These are phyloP conservation scores for Styphnolobium japonicum DNA, from an alignment of 306 rosid species.

Conservation along the genomic window DNA sequence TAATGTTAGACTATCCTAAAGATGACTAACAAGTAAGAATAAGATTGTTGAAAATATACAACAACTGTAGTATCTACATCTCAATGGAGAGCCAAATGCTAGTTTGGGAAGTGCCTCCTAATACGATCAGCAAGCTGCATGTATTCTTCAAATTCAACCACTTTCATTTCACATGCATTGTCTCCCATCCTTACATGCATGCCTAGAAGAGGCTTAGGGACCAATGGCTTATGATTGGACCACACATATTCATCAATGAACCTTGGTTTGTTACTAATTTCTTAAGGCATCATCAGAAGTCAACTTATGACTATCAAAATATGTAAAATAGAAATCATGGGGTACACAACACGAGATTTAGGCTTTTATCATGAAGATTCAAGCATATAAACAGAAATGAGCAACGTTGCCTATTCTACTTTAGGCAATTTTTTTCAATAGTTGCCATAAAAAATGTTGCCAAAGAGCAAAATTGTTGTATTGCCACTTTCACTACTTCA, in stretches of 20 bases:
- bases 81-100: constrained; percentile 80
- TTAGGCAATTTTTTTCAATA: too few species aligned
- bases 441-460: too few species aligned
- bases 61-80: constrained; percentile 58
- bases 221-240: constrained; percentile 77
- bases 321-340: background rate
- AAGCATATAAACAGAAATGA: background rate
- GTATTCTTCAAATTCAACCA: constrained; percentile 67
- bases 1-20: background rate
- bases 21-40: background rate
- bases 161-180: constrained; percentile 84
- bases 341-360: background rate
- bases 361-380: background rate
- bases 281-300: constrained; percentile 35
- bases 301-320: constrained; percentile 1
- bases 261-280: constrained; percentile 4
- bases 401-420: too few species aligned
- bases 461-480: too few species aligned
- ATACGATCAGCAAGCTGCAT: constrained; percentile 65
- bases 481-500: too few species aligned
- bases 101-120: constrained; percentile 63
- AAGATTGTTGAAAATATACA: background rate
- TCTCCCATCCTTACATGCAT: constrained; percentile 96
- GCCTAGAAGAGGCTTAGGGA: constrained; percentile 71
- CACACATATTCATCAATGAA: constrained; percentile 68